Evolutionary conservation across 2,329 filamentous ascomycete species (phyloP), one percentile per base, ranked within the genome.

Genomic region (Neodidymelliopsis sp.): DNA sequence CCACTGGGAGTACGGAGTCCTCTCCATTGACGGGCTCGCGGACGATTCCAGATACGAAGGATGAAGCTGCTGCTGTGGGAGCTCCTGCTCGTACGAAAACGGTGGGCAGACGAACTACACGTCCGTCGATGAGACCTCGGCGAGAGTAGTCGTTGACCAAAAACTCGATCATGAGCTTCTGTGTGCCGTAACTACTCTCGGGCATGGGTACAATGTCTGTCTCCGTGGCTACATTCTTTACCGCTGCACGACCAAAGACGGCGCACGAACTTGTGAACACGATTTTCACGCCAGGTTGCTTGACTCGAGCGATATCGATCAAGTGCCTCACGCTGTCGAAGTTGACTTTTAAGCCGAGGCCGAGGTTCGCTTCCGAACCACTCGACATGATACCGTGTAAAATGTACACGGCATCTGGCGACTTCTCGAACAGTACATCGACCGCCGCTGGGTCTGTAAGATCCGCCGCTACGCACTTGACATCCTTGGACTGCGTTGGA

Each of bases 371-470:
- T 69, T 87, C 84, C 12, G 83, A 81, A 5, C 83, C 83, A 10
- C 80, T 80, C 0, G 84, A 86, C 84, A 87, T 87, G 75, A 87
- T 85, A 54, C 84, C 84, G 69, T 87, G 84, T 66, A 87, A 82
- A 59, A 85, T 75, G 71, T 84, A 87, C 11, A 71, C 59, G 4
- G 63, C 68, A 59, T 70, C 68, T 6, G 68, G 69, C n/a, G 48
- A 39, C 35, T 59, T 57, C 11, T 60, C 57, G 13, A 71, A 62
- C 6, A 72, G 47, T 1, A 51, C 50, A 25, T 65, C 50, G 28
- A 59, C 64, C 12, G 62, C 54, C 25, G 65, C 47, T 2, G 57
- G 28, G 10, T 70, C 61, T 11, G 83, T 74, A 2, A 86, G 75
- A 63, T 87, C 83, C 8, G 81, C 78, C 19, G 76, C 75, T 31